Conservation (phyloP, 495 filamentous ascomycete species). For the Xylaria flabelliformis region DNA sequence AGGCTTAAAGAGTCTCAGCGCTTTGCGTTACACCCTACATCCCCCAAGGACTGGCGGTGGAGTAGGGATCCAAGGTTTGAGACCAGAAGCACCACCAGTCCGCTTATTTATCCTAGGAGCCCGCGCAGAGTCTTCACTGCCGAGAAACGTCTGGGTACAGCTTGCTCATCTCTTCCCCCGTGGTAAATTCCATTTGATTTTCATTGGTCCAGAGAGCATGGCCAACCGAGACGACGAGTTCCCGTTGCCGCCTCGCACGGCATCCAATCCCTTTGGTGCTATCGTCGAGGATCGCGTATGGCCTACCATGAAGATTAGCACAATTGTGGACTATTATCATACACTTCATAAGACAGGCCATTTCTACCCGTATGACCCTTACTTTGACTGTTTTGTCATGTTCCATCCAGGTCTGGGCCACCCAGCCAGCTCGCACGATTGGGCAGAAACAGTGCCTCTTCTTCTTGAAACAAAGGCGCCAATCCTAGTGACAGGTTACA, state of each 20-base stretch:
- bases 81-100: conserved; percentile 81
- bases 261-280: conserved; percentile 87
- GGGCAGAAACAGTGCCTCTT: conserved; percentile 86
- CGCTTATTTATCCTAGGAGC: conserved; percentile 95
- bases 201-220: conserved; percentile 97
- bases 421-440: conserved; percentile 89
- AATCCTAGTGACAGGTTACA: conserved; percentile 93
- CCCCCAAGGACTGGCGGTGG: conserved; percentile 81
- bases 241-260: conserved; percentile 82
- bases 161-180: conserved; percentile 88
- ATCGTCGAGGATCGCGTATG: conserved; percentile 88
- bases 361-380: conserved; percentile 95
- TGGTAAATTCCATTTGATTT: conserved; percentile 80
- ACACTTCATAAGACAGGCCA: conserved; percentile 87
- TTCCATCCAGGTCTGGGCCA: conserved; percentile 98
- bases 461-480: conserved; percentile 94
- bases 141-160: conserved; percentile 92
- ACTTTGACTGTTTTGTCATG: conserved; percentile 94
- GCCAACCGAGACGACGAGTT: conserved; percentile 86
- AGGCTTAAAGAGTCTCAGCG: conserved; percentile 89
- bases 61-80: conserved; percentile 75
- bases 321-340: conserved; percentile 97
- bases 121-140: conserved; percentile 93
- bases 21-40: conserved; percentile 91
- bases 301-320: conserved; percentile 89